Evolutionary conservation across 139 green algal species (phyloP).

Genomic region (Nannochloris sp.): DNA sequence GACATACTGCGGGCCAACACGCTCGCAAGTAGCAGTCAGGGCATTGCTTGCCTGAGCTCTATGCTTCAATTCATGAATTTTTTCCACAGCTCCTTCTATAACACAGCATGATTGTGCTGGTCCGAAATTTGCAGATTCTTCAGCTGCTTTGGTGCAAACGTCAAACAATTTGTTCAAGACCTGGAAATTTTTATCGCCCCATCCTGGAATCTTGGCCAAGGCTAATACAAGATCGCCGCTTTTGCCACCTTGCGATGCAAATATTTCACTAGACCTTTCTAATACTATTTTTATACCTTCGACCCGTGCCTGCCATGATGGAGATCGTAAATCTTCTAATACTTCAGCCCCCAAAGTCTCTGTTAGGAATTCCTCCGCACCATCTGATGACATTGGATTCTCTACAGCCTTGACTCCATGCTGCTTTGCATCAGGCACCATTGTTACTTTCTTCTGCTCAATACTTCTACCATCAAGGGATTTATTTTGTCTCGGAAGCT

Average conservation of each 20-base stretch:
- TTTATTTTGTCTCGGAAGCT: not conserved
- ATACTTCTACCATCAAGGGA: not conserved
- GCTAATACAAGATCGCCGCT: slow-evolving; percentile 47
- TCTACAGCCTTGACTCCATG: not conserved
- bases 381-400: slow-evolving; percentile 15
- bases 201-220: slow-evolving; percentile 68
- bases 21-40: slow-evolving; percentile 64
- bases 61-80: slow-evolving; percentile 42
- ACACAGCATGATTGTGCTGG: slow-evolving; percentile 51
- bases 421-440: slow-evolving; percentile 17
- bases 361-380: slow-evolving; percentile 38
- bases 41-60: slow-evolving; percentile 26
- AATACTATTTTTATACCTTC: slow-evolving; percentile 60
- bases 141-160: slow-evolving; percentile 45
- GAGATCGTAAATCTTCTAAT: slow-evolving; percentile 47
- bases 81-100: slow-evolving; percentile 66
- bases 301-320: slow-evolving; percentile 84
- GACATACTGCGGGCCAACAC: slow-evolving; percentile 77
- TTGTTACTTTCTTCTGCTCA: slow-evolving; percentile 4
- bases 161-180: slow-evolving; percentile 87
- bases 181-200: slow-evolving; percentile 96
- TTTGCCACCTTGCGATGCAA: slow-evolving; percentile 13
- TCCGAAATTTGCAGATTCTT: slow-evolving; percentile 27
- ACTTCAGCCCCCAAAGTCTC: slow-evolving; percentile 47
- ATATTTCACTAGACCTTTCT: slow-evolving; percentile 22